phyloP scores from a whole-genome alignment of 2,329 filamentous ascomycete species.

The Epichloe uncinata region DNA sequence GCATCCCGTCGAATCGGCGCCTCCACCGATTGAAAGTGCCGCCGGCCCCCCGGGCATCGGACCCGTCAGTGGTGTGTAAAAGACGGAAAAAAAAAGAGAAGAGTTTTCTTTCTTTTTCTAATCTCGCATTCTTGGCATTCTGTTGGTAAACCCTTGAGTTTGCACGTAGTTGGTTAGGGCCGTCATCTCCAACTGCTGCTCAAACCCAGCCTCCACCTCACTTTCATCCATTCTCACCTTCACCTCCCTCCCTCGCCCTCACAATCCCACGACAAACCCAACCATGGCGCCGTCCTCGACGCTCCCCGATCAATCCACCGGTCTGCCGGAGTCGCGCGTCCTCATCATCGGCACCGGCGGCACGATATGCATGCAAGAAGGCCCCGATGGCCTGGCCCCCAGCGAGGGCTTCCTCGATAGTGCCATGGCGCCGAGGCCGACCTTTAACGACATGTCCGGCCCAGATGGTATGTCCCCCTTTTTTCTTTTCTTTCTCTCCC shows the following conservation, averaged over 20 bases:
- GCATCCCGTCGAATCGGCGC: conserved; percentile 1
- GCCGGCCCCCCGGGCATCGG: background rate
- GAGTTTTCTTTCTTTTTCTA: too few relatives aligned
- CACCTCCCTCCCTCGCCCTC: too few relatives aligned
- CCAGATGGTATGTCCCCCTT: conserved; percentile 6
- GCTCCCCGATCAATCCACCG: conserved; percentile 8
- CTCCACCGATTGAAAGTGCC: background rate
- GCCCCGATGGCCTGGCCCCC: conserved; percentile 66
- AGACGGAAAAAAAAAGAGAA: background rate
- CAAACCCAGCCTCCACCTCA: background rate
- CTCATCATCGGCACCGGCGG: conserved; percentile 85
- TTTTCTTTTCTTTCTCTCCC: too few relatives aligned
- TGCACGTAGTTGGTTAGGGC: too few relatives aligned
- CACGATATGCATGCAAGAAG: conserved; percentile 83
- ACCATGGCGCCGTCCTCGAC: conserved; percentile 10
- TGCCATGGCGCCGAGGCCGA: conserved; percentile 68
- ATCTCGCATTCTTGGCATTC: too few relatives aligned
- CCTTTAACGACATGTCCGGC: conserved; percentile 59
- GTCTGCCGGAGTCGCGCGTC: conserved; percentile 61
- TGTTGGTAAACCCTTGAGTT: too few relatives aligned
- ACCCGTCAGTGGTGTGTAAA: background rate
- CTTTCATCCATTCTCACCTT: background rate
- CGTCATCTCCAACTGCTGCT: too few relatives aligned
- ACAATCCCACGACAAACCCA: background rate
- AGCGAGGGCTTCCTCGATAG: conserved; percentile 68